phyloP scores from a whole-genome alignment of 2,329 filamentous ascomycete species.

The Ascochyta koolunga region DNA sequence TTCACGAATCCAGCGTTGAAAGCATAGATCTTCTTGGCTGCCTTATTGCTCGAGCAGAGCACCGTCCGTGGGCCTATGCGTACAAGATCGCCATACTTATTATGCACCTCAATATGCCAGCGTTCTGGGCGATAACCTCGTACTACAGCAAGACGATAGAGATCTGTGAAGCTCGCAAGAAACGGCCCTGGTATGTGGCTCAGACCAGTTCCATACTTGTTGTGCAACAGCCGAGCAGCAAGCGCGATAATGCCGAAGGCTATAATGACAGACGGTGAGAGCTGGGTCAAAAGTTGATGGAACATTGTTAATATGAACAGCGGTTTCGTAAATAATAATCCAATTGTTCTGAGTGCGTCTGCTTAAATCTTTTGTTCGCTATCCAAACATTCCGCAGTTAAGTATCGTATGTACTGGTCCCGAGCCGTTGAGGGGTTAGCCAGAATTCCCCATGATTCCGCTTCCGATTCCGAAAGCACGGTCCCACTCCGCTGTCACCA shows the following conservation, averaged over 20 bases:
- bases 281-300: background rate
- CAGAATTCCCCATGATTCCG: slow-evolving; percentile 1
- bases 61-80: slow-evolving; percentile 82
- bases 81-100: slow-evolving; percentile 74
- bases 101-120: slow-evolving; percentile 61
- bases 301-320: background rate
- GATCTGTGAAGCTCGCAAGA: slow-evolving; percentile 68
- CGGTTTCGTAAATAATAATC: no score
- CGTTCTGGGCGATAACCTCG: slow-evolving; percentile 62
- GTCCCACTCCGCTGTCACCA: background rate
- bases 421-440: slow-evolving; percentile 6
- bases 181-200: slow-evolving; percentile 66
- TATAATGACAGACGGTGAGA: background rate
- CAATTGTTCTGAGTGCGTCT: no score
- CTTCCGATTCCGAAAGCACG: background rate
- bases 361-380: no score
- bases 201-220: slow-evolving; percentile 3
- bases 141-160: slow-evolving; percentile 71
- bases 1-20: slow-evolving; percentile 19
- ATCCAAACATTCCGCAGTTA: no score
- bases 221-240: slow-evolving; percentile 2
- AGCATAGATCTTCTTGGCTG: slow-evolving; percentile 27
- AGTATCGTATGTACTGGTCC: background rate
- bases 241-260: background rate
- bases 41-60: slow-evolving; percentile 72